Conservation (phyloP, 371 early-diverging fungal species). For the Aphelidium insulamus region DNA sequence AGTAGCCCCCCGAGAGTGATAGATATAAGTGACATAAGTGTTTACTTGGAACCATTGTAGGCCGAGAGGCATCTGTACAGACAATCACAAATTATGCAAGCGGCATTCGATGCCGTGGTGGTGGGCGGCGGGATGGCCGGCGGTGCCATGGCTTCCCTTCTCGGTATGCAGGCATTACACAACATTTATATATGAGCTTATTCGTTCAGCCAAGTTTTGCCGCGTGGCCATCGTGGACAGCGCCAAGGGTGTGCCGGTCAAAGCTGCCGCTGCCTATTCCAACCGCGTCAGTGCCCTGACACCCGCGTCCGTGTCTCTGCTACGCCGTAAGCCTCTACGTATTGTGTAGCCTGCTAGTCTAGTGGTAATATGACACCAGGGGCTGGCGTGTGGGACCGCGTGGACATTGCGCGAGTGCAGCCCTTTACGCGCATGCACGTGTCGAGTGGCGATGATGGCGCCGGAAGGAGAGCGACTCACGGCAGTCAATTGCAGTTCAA, state of each 20-base stretch:
- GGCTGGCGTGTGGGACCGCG: constrained; percentile 33
- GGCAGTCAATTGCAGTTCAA: constrained; percentile 33
- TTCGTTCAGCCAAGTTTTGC: constrained; percentile 8
- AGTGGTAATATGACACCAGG: constrained; percentile 8
- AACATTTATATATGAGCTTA: constrained; percentile 7
- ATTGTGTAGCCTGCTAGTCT: not conserved
- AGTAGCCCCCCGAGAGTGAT: too few relatives aligned
- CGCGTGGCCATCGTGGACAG: constrained; percentile 8
- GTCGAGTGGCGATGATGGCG: constrained; percentile 50
- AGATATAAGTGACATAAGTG: too few relatives aligned
- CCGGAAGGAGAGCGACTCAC: too few relatives aligned
- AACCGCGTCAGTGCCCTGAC: constrained; percentile 50
- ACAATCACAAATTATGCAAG: too few relatives aligned
- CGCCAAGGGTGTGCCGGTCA: constrained; percentile 8
- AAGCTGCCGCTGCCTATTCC: constrained; percentile 23
- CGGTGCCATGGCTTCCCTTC: constrained; percentile 51
- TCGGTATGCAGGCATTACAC: constrained; percentile 23
- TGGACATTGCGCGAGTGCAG: constrained; percentile 21
- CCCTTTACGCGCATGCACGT: constrained; percentile 39
- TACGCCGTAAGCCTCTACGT: constrained; percentile 7
- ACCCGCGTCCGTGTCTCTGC: constrained; percentile 25
- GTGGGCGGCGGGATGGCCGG: constrained; percentile 90
- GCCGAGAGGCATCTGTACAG: too few relatives aligned
- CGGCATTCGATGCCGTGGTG: constrained; percentile 56
- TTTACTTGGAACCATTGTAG: too few relatives aligned